Conservation (phyloP, 23 red algal species). For the Gracilaria gracilis region DNA sequence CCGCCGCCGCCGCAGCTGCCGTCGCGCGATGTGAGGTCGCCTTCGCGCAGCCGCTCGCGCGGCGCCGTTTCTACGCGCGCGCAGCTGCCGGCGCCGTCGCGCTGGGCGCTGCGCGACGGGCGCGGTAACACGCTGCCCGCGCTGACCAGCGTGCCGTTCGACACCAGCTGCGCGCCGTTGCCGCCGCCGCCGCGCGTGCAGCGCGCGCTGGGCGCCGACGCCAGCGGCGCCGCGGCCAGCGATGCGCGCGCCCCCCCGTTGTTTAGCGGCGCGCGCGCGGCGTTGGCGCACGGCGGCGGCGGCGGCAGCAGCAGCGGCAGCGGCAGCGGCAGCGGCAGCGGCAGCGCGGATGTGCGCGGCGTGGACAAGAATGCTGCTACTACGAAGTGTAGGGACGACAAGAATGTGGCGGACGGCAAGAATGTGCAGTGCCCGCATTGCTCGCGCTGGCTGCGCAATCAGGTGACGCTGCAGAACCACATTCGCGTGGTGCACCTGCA, state of each 20-base stretch:
- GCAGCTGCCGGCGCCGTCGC: not conserved
- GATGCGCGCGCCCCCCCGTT: too few species aligned
- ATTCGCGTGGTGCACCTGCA: conserved; percentile 65
- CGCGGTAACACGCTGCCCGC: not conserved
- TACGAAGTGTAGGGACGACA: not conserved
- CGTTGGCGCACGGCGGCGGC: not conserved
- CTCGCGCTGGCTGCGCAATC: conserved; percentile 34
- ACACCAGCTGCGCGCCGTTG: not conserved
- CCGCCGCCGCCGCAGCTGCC: not conserved
- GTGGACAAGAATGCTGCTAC: too few species aligned
- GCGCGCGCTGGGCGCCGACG: not conserved
- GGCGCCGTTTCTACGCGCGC: not conserved
- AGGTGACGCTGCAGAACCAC: conserved; percentile 73
- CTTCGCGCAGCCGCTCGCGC: not conserved
- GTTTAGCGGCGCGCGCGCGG: not conserved
- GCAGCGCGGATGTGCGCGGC: not conserved
- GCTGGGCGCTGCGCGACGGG: not conserved
- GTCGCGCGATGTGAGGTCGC: not conserved
- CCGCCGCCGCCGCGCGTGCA: not conserved
- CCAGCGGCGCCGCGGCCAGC: not conserved
- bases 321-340: not conserved
- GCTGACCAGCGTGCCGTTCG: not conserved
- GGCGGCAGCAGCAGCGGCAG: not conserved
- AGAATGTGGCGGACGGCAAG: not conserved
- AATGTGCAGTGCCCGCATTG: conserved; percentile 54